Percentiles rank a stretch among this genome's conserved stretches.
Conservation (phyloP, 257 asterid genomes). For the Cruciata laevipes region DNA sequence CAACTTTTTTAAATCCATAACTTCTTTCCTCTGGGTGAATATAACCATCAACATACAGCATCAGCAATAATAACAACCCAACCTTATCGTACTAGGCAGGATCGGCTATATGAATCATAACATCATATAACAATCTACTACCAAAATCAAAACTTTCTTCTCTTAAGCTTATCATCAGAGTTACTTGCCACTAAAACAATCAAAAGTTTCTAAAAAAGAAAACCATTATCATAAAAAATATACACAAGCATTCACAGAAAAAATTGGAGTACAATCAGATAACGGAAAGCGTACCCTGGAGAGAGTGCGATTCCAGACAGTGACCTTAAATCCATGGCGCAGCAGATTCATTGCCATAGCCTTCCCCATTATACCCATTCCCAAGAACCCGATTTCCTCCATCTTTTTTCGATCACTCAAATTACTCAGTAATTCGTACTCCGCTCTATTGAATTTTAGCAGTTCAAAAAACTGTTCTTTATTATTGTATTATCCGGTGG, state of each 20-base stretch:
- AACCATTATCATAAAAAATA: background rate
- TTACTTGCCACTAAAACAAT: background rate
- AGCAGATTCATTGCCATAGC: slow-evolving; percentile 96
- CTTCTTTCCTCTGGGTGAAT: background rate
- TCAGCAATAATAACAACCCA: background rate
- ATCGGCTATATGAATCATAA: background rate
- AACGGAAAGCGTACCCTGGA: slow-evolving; percentile 41
- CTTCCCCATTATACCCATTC: slow-evolving; percentile 94
- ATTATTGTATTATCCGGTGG: background rate
- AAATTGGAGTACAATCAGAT: background rate
- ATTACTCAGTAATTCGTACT: background rate
- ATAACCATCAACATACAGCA: background rate
- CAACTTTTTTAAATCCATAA: no score
- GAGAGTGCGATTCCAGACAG: slow-evolving; percentile 96
- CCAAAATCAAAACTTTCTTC: background rate
- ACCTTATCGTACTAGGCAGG: background rate
- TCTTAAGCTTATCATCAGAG: background rate
- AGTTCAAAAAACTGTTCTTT: background rate
- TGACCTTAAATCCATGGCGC: slow-evolving; percentile 84
- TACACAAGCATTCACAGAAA: background rate
- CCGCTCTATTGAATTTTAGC: background rate
- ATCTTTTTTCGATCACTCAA: slow-evolving; percentile 14
- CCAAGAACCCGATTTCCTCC: slow-evolving; percentile 93
- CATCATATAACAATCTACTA: background rate
- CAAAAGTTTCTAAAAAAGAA: background rate